These are phyloP conservation scores for Macroventuria anomochaeta DNA, from an alignment of 2,329 filamentous ascomycete genomes.

Conservation along the genomic window DNA sequence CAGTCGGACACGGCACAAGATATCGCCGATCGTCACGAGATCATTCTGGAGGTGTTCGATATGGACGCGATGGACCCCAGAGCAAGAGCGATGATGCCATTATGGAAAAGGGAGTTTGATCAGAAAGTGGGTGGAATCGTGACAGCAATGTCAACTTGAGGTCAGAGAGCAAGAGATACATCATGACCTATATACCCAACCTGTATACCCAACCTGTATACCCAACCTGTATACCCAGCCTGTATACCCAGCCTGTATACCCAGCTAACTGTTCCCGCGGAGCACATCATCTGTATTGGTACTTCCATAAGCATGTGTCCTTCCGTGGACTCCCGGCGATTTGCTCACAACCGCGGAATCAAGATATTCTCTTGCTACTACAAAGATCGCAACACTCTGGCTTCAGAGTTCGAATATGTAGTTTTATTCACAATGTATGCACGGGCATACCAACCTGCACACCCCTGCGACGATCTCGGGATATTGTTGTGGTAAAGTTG, in stretches of 20 bases:
- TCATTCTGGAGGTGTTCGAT: slow-evolving; percentile 35
- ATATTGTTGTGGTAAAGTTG: not conserved
- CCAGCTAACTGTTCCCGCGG: not conserved
- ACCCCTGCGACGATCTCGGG: not conserved
- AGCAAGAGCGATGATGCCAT: slow-evolving; percentile 38
- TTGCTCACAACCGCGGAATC: too few relatives aligned
- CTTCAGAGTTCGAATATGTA: too few relatives aligned
- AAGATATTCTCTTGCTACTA: too few relatives aligned
- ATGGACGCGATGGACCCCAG: slow-evolving; percentile 14
- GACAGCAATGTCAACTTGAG: not conserved
- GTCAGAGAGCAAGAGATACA: not conserved
- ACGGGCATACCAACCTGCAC: not conserved
- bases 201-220: too few relatives aligned
- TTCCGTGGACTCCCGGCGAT: too few relatives aligned
- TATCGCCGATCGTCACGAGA: slow-evolving; percentile 23
- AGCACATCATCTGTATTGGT: not conserved
- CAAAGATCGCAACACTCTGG: too few relatives aligned
- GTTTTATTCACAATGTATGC: not conserved
- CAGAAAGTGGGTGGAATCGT: slow-evolving; percentile 32
- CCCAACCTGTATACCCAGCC: too few relatives aligned
- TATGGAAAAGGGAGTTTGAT: slow-evolving; percentile 43
- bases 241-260: too few relatives aligned
- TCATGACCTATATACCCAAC: not conserved
- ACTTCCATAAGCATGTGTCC: too few relatives aligned
- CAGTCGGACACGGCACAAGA: slow-evolving; percentile 21